These are phyloP conservation scores for Metschnikowia orientalis DNA, from an alignment of 805 yeast species.

Conservation along the genomic window DNA sequence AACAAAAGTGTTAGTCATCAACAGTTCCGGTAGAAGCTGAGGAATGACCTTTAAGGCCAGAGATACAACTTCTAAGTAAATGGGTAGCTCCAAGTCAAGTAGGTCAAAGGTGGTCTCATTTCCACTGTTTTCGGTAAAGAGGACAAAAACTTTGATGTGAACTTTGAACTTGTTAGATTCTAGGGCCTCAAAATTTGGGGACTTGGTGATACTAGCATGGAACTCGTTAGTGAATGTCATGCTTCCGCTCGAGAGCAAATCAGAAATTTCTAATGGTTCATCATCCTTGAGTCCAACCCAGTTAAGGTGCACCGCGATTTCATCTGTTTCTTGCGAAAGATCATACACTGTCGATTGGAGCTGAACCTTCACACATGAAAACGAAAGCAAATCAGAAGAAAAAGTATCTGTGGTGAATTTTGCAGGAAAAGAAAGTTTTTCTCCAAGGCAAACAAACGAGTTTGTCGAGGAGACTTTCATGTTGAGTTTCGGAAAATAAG, in stretches of 20 bases:
- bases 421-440: constrained; percentile 23
- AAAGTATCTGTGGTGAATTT: constrained; percentile 17
- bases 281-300: constrained; percentile 41
- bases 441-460: constrained; percentile 26
- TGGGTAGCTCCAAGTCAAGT: too few species aligned
- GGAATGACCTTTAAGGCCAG: too few species aligned
- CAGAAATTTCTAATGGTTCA: constrained; percentile 27
- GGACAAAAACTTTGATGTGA: too few species aligned
- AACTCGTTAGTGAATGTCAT: constrained; percentile 13
- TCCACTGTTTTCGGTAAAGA: too few species aligned
- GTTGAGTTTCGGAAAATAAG: constrained; percentile 25
- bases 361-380: constrained; percentile 20
- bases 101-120: too few species aligned
- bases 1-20: constrained; percentile 39
- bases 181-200: too few species aligned
- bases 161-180: too few species aligned
- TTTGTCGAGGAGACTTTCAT: constrained; percentile 11
- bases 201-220: constrained; percentile 21
- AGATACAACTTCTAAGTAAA: too few species aligned
- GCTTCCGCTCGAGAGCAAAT: constrained; percentile 10
- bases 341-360: constrained; percentile 19
- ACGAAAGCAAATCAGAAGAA: constrained; percentile 14
- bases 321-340: constrained; percentile 15
- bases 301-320: constrained; percentile 20
- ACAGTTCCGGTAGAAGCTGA: too few species aligned